Conservation (phyloP, 805 yeast genomes). For the Jamesozyma spencerorum region DNA sequence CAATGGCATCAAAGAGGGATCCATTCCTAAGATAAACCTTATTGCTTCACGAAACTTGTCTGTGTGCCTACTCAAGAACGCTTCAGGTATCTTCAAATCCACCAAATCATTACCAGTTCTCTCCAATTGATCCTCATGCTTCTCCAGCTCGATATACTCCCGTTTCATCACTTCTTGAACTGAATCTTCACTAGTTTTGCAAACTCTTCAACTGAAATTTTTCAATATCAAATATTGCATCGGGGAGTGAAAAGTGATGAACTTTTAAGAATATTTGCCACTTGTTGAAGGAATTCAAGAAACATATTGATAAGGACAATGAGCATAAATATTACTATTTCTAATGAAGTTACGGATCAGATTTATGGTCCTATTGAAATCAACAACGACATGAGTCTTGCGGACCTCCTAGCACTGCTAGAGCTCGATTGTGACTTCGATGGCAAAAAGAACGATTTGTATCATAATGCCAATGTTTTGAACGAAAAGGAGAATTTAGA, state of each 20-base stretch:
- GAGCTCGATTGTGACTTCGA: constrained; percentile 58
- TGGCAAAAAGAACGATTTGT: constrained; percentile 39
- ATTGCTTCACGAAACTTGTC: constrained; percentile 31
- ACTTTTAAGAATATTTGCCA: too few species aligned
- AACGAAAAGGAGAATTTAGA: constrained; percentile 14
- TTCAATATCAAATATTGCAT: too few species aligned
- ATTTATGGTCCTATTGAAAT: constrained; percentile 48
- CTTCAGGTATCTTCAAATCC: constrained; percentile 14
- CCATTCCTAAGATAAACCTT: constrained; percentile 27
- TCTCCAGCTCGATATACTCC: neutral
- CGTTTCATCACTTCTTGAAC: neutral
- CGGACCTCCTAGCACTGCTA: constrained; percentile 64
- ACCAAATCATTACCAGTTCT: neutral
- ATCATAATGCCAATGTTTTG: constrained; percentile 39
- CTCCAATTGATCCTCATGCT: neutral
- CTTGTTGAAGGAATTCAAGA: neutral
- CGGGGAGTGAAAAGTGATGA: too few species aligned
- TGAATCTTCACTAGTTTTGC: too few species aligned
- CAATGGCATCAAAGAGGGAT: constrained; percentile 28
- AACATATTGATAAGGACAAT: neutral
- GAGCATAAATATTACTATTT: constrained; percentile 44
- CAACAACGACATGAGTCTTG: constrained; percentile 50
- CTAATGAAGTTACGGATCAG: constrained; percentile 41
- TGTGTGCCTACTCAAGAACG: constrained; percentile 22
- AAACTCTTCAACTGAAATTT: too few species aligned